Percentiles rank a stretch among this genome's conserved stretches.
These are phyloP conservation scores for grape (Vitis vinifera) DNA, from an alignment of 164 flowering plant species.

Conservation along the genomic window DNA sequence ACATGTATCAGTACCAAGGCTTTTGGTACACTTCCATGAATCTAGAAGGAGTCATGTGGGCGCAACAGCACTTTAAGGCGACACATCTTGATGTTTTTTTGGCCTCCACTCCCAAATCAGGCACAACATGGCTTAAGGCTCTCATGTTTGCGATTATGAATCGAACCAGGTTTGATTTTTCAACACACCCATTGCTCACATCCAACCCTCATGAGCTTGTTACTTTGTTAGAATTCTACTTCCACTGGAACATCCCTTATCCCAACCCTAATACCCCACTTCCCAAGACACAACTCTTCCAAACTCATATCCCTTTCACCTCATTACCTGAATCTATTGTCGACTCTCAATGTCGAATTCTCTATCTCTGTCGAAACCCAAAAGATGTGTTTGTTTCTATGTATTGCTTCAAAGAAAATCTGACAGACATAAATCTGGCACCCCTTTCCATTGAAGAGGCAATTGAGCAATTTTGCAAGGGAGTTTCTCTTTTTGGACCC, in stretches of 20 bases:
- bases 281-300: neutral
- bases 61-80: conserved; percentile 1
- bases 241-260: neutral
- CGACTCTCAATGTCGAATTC: too few species aligned
- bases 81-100: neutral
- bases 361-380: neutral
- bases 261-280: neutral
- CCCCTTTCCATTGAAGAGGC: neutral
- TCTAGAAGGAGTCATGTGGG: too few species aligned
- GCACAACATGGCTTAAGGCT: conserved; percentile 7
- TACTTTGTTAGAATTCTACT: neutral
- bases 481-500: neutral
- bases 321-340: too few species aligned
- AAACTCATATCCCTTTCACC: neutral
- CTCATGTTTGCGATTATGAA: neutral
- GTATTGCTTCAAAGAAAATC: neutral
- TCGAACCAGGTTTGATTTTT: neutral
- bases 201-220: conserved; percentile 4
- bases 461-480: neutral
- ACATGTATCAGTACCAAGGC: too few species aligned
- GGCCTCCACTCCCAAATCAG: neutral
- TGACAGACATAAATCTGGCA: neutral
- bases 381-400: neutral
- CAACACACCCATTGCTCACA: conserved; percentile 1
- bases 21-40: too few species aligned